Evolutionary conservation across 2,329 filamentous ascomycete genomes (phyloP).

Genomic region (Sclerotinia subarctica): DNA sequence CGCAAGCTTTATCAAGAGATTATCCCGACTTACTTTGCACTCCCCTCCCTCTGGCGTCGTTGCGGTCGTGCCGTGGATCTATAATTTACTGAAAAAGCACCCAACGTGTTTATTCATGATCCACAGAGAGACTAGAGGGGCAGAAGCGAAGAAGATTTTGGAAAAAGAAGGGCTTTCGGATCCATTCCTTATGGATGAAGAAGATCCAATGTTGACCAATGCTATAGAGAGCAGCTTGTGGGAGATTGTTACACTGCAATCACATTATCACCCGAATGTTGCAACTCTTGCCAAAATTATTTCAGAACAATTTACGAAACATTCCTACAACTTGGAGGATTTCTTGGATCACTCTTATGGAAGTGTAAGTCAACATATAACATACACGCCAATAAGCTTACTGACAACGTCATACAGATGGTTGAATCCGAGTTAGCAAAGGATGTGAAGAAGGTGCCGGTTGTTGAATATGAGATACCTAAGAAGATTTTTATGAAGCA

Average conservation of each 20-base stretch:
- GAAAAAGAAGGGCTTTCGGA: slow-evolving; percentile 63
- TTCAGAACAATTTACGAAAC: slow-evolving; percentile 95
- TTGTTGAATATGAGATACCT: slow-evolving; percentile 91
- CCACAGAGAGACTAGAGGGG: slow-evolving; percentile 67
- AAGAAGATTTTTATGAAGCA: slow-evolving; percentile 43
- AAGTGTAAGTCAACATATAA: slow-evolving; percentile 54
- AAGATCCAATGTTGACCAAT: slow-evolving; percentile 77
- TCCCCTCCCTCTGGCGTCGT: slow-evolving; percentile 89
- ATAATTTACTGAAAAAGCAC: slow-evolving; percentile 89
- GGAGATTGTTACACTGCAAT: slow-evolving; percentile 88
- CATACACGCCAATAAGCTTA: neutral
- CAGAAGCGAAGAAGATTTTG: slow-evolving; percentile 55
- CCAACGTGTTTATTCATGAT: slow-evolving; percentile 95
- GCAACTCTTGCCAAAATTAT: slow-evolving; percentile 91
- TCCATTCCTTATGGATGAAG: slow-evolving; percentile 71
- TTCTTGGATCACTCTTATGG: slow-evolving; percentile 93
- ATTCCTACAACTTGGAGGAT: slow-evolving; percentile 91
- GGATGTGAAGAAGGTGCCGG: slow-evolving; percentile 78
- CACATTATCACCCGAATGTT: slow-evolving; percentile 95
- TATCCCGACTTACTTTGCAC: slow-evolving; percentile 78
- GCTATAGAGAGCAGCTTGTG: slow-evolving; percentile 93
- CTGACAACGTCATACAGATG: slow-evolving; percentile 54
- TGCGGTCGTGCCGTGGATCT: slow-evolving; percentile 85
- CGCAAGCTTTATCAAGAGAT: slow-evolving; percentile 93
- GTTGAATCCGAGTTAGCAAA: slow-evolving; percentile 81